Base-by-base conservation (phyloP, 2,329 filamentous ascomycete genomes). In the Nemania abortiva region DNA sequence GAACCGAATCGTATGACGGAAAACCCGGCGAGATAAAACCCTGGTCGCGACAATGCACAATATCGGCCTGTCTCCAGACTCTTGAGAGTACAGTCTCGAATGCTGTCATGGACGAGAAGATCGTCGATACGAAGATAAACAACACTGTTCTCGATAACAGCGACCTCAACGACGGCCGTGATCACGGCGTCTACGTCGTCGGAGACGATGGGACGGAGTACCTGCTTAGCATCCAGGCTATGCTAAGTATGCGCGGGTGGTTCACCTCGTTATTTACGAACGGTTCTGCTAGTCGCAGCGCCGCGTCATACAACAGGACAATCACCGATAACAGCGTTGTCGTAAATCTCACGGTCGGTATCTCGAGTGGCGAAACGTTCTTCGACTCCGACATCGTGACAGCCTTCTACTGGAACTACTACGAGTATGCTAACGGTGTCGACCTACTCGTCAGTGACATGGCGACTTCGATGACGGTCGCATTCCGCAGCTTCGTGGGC, bases 381-480 rank as follows among this genome's bases (percentile, higher is more conserved):
- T 79, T 79, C 69, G 78, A 79, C 62, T 79, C 76, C 1, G 80
- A 82, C 61, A 75, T 81, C 55, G 78, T 81, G 15, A 79, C 80
- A 29, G 79, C 79, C 2, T 81, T 82, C 57, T 82, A 81, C 73
- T 81, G 79, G 79, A 80, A 80, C 68, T 81, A 81, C 74, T 81
- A 81, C 72, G 73, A 81, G 61, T 81, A 81, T 52, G 69, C 73
- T 0, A 34, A 68, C 13, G 80, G 80, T 0, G 69, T 81, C 2
- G 77, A 78, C 58, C 75, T 79, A 71, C 74, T 81, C n/a, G 76
- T 81, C 72, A 63, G 65, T 34, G 80, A 81, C 67, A 73, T 79
- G 24, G 76, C 79, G 22, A 77, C 77, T 2, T 78, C 79, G 13
- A 77, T 81, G 72, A 81, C 79, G 0, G 75, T 80, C 6, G 76